Evolutionary conservation across 2,329 filamentous ascomycete genomes (phyloP), one percentile per base, ranked within the genome.

Genomic region (Annulohypoxylon truncatum): DNA sequence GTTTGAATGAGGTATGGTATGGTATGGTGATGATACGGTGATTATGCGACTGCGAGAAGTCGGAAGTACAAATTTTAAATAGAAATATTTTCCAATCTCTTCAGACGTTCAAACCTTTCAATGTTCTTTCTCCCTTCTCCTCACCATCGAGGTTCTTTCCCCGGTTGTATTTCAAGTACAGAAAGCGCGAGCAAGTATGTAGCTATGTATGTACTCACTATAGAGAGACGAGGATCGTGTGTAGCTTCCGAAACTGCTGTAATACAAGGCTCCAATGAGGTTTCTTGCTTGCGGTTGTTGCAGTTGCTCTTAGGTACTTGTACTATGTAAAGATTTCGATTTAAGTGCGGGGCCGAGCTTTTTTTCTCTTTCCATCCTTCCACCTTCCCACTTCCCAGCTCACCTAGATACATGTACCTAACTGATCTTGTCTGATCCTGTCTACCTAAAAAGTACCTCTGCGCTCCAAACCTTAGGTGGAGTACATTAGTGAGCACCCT

Each of bases 171-270:
- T 13, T 46, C 9, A 24, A 46, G 6, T 33, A 10, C 31, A 33
- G 12, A 4, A 12, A 24, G 18, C 24, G 10, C 18, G n/a, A n/a
- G n/a, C n/a, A n/a, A n/a, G n/a, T n/a, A 22, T 12, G 18, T 22
- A 42, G 3, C 18, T 44, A 44, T 6, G 40, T 24, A 44, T 22
- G 40, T 48, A 28, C 22, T 42, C 44, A 28, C 29, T 63, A 63
- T 60, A 66, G 58, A 61, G 15, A 52, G 59, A 63, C 56, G 63
- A 66, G 63, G 56, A 64, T 69, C 66, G 63, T 66, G 60, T 64
- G 58, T 58, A 46, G 62, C 62, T 68, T 63, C 66, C 58, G 62
- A 66, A 55, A 59, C 55, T 42, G 56, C 59, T 63, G 42, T 59
- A 57, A 58, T 61, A 64, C 59, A 63, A 63, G 44, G 44, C 42